phyloP scores from a whole-genome alignment of 2,329 filamentous ascomycete species.

The Drechmeria coniospora region DNA sequence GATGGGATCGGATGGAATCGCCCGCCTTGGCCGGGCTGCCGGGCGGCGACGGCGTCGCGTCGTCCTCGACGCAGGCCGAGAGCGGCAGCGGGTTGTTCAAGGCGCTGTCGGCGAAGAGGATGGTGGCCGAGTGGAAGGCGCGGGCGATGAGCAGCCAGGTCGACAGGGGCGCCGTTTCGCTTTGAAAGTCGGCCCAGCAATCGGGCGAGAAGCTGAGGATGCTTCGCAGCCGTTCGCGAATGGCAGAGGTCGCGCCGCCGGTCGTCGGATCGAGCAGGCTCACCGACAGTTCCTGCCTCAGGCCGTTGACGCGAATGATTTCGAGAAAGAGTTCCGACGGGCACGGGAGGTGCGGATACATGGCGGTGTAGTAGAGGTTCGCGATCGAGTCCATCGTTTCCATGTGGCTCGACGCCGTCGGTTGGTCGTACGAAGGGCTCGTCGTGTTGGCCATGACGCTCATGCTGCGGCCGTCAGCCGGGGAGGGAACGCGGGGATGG shows the following conservation, averaged over 20 bases:
- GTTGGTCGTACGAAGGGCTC: background rate
- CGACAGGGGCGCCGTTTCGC: background rate
- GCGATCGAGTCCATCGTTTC: background rate
- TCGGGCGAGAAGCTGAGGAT: constrained; percentile 3
- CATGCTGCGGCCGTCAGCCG: background rate
- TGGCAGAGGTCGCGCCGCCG: background rate
- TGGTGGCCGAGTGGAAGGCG: constrained; percentile 2
- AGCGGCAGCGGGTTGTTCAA: background rate
- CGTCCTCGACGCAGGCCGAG: background rate
- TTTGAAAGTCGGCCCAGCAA: constrained; percentile 1
- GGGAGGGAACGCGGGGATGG: too few relatives aligned
- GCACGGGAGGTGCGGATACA: constrained; percentile 4
- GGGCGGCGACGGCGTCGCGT: background rate
- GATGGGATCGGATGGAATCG: background rate
- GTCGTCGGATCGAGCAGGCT: background rate
- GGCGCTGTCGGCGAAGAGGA: background rate
- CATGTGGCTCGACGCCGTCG: background rate
- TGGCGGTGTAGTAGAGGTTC: constrained; percentile 1
- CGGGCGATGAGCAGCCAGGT: constrained; percentile 1
- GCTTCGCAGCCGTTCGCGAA: background rate
- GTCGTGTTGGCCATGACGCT: constrained; percentile 1
- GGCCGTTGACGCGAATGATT: constrained; percentile 4
- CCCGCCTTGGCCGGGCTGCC: background rate
- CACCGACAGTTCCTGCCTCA: constrained; percentile 1
- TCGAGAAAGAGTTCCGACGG: constrained; percentile 3